These are phyloP conservation scores for Xylariaceae sp. DNA, from an alignment of 2,329 filamentous ascomycete species.

Conservation along the genomic window DNA sequence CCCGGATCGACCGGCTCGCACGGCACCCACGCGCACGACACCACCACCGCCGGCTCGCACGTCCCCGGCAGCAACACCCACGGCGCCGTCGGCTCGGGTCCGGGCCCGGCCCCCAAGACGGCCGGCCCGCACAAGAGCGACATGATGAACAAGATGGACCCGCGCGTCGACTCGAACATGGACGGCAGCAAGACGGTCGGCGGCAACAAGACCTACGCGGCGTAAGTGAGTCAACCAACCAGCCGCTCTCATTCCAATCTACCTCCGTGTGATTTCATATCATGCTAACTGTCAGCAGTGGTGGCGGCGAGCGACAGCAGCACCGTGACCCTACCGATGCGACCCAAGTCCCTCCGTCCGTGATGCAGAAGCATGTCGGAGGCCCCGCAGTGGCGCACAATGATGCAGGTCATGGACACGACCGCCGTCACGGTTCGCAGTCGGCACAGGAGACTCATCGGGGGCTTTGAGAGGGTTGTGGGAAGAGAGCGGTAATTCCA, in stretches of 20 bases:
- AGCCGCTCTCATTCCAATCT: too few species aligned
- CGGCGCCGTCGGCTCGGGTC: slow-evolving; percentile 8
- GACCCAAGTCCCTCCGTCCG: slow-evolving; percentile 49
- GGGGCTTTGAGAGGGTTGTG: slow-evolving; percentile 29
- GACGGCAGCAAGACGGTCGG: slow-evolving; percentile 48
- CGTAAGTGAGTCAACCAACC: too few species aligned
- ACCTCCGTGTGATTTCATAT: too few species aligned
- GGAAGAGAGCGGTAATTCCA: too few species aligned
- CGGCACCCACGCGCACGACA: slow-evolving; percentile 14
- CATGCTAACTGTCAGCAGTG: neutral
- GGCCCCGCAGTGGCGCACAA: slow-evolving; percentile 37
- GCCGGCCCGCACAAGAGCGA: slow-evolving; percentile 47
- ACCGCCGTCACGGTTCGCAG: slow-evolving; percentile 36
- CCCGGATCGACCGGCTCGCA: slow-evolving; percentile 3
- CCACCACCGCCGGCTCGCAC: slow-evolving; percentile 17
- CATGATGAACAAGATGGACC: slow-evolving; percentile 47
- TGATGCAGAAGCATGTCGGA: slow-evolving; percentile 39
- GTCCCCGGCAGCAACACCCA: slow-evolving; percentile 18
- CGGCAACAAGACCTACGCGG: slow-evolving; percentile 42
- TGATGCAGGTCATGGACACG: slow-evolving; percentile 34
- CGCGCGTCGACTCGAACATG: slow-evolving; percentile 47
- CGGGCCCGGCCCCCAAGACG: slow-evolving; percentile 35
- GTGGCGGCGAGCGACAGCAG: neutral
- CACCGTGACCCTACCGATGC: slow-evolving; percentile 44
- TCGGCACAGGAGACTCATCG: slow-evolving; percentile 41